phyloP scores from a whole-genome alignment of 2,329 filamentous ascomycete genomes.

The Fusarium tuaranense region DNA sequence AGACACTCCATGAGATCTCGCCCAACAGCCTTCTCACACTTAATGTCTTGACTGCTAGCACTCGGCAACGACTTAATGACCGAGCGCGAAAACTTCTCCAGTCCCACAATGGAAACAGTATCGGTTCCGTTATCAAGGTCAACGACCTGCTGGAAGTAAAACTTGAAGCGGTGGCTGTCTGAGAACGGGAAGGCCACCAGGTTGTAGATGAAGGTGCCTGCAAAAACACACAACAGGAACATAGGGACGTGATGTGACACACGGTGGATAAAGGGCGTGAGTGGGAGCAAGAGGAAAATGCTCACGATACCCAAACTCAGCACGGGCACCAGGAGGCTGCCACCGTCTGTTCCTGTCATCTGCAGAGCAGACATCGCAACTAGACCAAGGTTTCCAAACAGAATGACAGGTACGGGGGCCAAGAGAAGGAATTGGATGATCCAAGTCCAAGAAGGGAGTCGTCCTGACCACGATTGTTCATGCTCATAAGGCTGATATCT shows the following conservation, averaged over 20 bases:
- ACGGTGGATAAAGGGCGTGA: constrained; percentile 88
- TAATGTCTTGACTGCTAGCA: constrained; percentile 70
- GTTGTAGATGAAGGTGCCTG: constrained; percentile 86
- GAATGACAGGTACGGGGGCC: constrained; percentile 80
- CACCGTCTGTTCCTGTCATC: constrained; percentile 89
- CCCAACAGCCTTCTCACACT: constrained; percentile 60
- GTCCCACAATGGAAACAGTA: constrained; percentile 75
- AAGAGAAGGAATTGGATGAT: constrained; percentile 85
- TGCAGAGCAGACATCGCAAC: constrained; percentile 77
- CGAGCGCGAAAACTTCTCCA: constrained; percentile 73
- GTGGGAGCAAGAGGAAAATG: constrained; percentile 78
- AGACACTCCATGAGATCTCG: constrained; percentile 71
- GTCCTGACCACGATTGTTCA: constrained; percentile 88
- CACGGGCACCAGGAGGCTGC: constrained; percentile 77
- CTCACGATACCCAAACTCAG: constrained; percentile 75
- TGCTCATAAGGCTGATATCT: constrained; percentile 65
- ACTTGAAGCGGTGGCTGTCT: constrained; percentile 80
- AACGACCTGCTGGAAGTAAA: constrained; percentile 86
- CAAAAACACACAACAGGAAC: constrained; percentile 78
- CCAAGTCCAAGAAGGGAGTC: constrained; percentile 88
- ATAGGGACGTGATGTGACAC: constrained; percentile 85
- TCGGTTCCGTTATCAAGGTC: constrained; percentile 81
- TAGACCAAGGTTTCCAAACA: constrained; percentile 82
- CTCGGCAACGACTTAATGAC: constrained; percentile 79
- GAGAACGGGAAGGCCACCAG: constrained; percentile 91